A percentile compares a stretch with the other conserved stretches of the same genome.
Evolutionary conservation across 2,329 filamentous ascomycete genomes (phyloP).

Genomic region (Teratosphaeria gauchensis): DNA sequence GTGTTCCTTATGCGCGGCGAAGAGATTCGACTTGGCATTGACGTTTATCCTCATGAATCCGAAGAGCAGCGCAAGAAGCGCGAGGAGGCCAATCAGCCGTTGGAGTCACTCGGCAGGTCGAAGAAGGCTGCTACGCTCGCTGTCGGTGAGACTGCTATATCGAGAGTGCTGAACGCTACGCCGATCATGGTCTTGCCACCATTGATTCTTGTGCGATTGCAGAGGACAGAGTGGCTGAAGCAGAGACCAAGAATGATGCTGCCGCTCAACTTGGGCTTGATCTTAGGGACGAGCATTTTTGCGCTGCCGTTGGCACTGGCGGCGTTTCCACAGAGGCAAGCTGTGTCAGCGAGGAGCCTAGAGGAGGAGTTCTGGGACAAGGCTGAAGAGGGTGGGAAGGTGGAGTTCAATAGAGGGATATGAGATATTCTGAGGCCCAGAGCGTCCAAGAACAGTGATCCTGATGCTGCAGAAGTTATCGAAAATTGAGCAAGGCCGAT

Average conservation of each 20-base stretch:
- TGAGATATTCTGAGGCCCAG: constrained; percentile 32
- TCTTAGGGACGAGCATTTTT: constrained; percentile 76
- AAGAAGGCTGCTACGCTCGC: constrained; percentile 80
- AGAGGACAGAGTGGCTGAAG: constrained; percentile 74
- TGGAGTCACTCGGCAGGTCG: constrained; percentile 66
- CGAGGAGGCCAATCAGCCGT: constrained; percentile 20
- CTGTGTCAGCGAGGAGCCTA: constrained; percentile 62
- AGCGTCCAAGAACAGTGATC: neutral
- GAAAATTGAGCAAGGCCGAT: neutral
- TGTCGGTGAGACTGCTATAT: constrained; percentile 85
- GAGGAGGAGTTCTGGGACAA: constrained; percentile 80
- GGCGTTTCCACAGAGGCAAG: constrained; percentile 86
- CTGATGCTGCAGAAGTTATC: neutral
- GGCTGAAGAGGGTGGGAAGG: constrained; percentile 68
- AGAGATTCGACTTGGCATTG: constrained; percentile 87
- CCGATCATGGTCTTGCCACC: constrained; percentile 97
- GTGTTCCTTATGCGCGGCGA: constrained; percentile 97
- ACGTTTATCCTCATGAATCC: constrained; percentile 75
- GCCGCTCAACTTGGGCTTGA: constrained; percentile 78
- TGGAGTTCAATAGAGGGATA: constrained; percentile 96
- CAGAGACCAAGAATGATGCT: constrained; percentile 64
- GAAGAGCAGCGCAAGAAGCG: constrained; percentile 55
- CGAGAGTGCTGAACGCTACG: constrained; percentile 83
- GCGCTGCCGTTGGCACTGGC: constrained; percentile 83
- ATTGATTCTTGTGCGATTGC: constrained; percentile 71